These are phyloP conservation scores for Crithidia bombi DNA, from an alignment of 208 protist species.

Conservation along the genomic window DNA sequence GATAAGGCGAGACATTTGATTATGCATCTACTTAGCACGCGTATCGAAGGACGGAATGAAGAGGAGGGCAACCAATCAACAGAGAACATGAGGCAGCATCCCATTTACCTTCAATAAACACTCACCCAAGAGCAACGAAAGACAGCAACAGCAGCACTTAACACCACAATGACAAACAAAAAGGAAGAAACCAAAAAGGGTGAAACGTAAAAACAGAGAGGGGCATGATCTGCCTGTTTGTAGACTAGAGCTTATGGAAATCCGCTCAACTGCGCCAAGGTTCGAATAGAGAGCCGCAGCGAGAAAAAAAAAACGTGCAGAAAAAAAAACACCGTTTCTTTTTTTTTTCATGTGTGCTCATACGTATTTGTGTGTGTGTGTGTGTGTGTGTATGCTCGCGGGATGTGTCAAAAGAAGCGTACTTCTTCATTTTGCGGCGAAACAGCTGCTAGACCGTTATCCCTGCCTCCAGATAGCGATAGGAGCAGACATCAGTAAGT, in stretches of 20 bases:
- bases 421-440: no score
- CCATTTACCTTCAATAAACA: neutral
- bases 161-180: neutral
- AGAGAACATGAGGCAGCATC: neutral
- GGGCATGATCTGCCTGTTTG: neutral
- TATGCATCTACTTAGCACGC: neutral
- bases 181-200: neutral
- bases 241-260: no score
- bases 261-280: neutral
- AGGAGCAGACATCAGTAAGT: no score
- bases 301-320: neutral
- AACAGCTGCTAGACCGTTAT: no score
- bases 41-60: neutral
- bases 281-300: neutral
- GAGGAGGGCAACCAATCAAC: neutral
- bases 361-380: no score
- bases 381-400: no score
- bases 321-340: slow-evolving; percentile 1
- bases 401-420: no score
- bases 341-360: no score
- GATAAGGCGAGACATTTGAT: neutral
- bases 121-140: neutral
- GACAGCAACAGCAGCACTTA: no score
- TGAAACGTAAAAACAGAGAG: neutral
- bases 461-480: no score